Evolutionary conservation across 257 asterid genomes (phyloP), one percentile per base, ranked within the genome.

Genomic region (Salvia hispanica): DNA sequence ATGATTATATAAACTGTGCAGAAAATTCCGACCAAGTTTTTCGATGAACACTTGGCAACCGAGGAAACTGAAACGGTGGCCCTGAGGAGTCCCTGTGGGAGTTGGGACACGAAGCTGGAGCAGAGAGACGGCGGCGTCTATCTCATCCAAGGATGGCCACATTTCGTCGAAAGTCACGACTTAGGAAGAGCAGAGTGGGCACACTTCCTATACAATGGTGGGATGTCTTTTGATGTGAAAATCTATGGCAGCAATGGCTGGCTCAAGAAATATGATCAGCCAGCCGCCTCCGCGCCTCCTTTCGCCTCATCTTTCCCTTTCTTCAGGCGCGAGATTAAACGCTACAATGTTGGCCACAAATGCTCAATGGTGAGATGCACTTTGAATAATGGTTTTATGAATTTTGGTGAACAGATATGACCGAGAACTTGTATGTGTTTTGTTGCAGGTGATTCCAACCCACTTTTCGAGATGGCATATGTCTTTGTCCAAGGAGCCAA

Each of bases 141-240:
- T 37, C 51, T 71, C 7, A 36, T 14, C 13, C 2, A 40, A 16
- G 78, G 83, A 46, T 79, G 83, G 80, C 21, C 37, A 44, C 58
- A 71, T 4, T 79, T 79, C 25, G 53, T 58, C 2, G 11, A 39
- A 7, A 31, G 6, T 14, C 80, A 79, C 64, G 18, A 60, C 13
- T 34, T 79, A 5, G 78, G 71, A 39, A 9, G 6, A 0, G 2
- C 4, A 4, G 83, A 79, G 13, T 2, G 36, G 2, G 21, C 70
- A 25, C 11, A 70, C 58, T 79, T 79, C 79, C 67, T 50, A 6
- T 74, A 78, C 80, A 78, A 67, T 7, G 79, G 77, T 9, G 39
- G 31, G 21, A 62, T 62, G 65, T 74, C 79, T 2, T 78, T 78
- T 40, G 77, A 79, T 42, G 83, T 79, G 62, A 68, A 13, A 10